Evolutionary conservation across 1,139 yeast genomes (phyloP).

Genomic region (Debaryomycetaceae sp.): DNA sequence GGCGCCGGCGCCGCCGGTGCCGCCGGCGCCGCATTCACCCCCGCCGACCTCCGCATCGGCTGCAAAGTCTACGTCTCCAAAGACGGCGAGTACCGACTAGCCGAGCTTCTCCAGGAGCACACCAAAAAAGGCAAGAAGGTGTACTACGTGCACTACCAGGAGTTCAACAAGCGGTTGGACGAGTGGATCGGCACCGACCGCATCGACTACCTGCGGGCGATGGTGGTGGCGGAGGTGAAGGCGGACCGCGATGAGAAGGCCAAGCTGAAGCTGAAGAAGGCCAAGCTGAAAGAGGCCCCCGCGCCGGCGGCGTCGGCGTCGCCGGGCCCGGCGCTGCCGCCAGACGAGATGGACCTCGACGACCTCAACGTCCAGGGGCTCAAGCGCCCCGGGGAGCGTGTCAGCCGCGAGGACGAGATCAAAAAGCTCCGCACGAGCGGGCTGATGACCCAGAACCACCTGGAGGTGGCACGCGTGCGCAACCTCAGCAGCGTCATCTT

Average conservation of each 20-base stretch:
- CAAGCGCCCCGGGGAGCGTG: constrained; percentile 60
- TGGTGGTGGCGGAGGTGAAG: constrained; percentile 68
- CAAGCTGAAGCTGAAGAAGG: constrained; percentile 18
- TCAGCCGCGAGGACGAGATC: constrained; percentile 85
- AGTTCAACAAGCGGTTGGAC: constrained; percentile 83
- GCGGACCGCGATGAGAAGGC: constrained; percentile 39
- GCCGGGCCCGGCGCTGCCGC: constrained; percentile 18
- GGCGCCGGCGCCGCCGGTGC: no score
- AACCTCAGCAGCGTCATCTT: constrained; percentile 72
- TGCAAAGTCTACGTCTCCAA: constrained; percentile 79
- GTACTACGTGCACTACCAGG: constrained; percentile 91
- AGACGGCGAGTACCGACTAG: constrained; percentile 74
- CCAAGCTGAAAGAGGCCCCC: constrained; percentile 18
- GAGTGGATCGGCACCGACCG: constrained; percentile 83
- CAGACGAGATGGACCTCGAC: constrained; percentile 81
- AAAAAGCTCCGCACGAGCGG: constrained; percentile 90
- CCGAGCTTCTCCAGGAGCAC: constrained; percentile 81
- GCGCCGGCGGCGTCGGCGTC: constrained; percentile 13
- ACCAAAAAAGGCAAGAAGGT: constrained; percentile 70
- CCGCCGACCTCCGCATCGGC: constrained; percentile 58
- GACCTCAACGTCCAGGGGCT: constrained; percentile 81
- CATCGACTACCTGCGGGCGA: constrained; percentile 63
- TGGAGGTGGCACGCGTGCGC: constrained; percentile 88
- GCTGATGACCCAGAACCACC: constrained; percentile 89
- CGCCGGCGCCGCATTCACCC: constrained; percentile 24